A percentile compares a stretch with the other conserved stretches of the same genome.
phyloP scores from a whole-genome alignment of 257 asterid genomes.

The Verbascum thapsus region DNA sequence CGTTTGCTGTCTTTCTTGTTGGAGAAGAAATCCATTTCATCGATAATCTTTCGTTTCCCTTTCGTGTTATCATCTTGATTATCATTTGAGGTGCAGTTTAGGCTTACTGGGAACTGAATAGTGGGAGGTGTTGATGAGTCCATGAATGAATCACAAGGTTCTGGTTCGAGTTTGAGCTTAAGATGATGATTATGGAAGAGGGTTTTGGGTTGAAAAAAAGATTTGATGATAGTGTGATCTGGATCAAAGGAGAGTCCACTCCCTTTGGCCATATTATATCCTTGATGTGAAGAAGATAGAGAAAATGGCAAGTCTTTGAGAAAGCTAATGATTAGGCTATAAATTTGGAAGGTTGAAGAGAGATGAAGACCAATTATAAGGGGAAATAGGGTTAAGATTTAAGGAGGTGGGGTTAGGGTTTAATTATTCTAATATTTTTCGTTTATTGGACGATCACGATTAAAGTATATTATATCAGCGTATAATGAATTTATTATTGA shows the following conservation, averaged over 20 bases:
- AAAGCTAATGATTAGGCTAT: conserved; percentile 71
- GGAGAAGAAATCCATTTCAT: conserved; percentile 80
- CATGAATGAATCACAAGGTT: conserved; percentile 31
- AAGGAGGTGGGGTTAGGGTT: neutral
- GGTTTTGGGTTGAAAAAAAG: conserved; percentile 18
- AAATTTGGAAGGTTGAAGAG: conserved; percentile 55
- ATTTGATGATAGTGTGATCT: conserved; percentile 51
- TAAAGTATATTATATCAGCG: no score
- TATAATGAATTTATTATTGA: no score
- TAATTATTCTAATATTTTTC: no score
- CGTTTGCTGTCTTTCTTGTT: conserved; percentile 36
- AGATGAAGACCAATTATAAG: conserved; percentile 48
- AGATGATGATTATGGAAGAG: conserved; percentile 13
- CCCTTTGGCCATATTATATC: conserved; percentile 58
- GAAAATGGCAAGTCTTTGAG: conserved; percentile 42
- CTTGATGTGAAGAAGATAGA: conserved; percentile 40
- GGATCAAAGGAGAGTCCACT: conserved; percentile 96
- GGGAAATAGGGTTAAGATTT: neutral
- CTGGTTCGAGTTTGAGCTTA: conserved; percentile 21
- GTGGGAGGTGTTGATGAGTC: conserved; percentile 38
- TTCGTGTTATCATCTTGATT: neutral
- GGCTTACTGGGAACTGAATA: conserved; percentile 73
- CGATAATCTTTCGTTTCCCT: conserved; percentile 42
- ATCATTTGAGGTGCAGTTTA: conserved; percentile 33
- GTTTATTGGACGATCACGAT: no score